These are phyloP conservation scores for Galeopsis tetrahit DNA, from an alignment of 257 asterid genomes.

Conservation along the genomic window DNA sequence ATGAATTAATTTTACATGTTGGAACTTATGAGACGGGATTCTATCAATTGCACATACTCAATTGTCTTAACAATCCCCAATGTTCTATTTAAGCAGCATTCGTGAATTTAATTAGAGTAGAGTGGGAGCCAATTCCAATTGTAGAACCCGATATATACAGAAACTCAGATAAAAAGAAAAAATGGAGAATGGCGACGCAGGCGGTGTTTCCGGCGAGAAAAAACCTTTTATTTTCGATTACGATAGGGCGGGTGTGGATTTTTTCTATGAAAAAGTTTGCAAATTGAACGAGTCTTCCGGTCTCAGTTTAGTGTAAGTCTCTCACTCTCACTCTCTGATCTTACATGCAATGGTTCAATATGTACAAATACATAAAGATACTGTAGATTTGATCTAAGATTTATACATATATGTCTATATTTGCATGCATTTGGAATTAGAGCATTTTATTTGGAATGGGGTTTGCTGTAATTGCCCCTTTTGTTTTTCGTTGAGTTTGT, in stretches of 20 bases:
- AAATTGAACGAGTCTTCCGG: constrained; percentile 70
- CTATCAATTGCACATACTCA: no score
- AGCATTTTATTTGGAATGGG: constrained; percentile 2
- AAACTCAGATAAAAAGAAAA: background rate
- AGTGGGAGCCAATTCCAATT: no score
- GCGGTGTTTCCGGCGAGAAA: constrained; percentile 34
- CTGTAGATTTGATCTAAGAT: constrained; percentile 6
- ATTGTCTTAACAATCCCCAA: background rate
- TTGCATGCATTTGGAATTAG: constrained; percentile 15
- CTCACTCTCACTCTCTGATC: background rate
- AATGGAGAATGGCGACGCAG: constrained; percentile 41
- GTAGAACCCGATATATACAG: background rate
- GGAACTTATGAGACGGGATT: no score
- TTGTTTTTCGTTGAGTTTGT: background rate
- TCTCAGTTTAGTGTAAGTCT: constrained; percentile 64
- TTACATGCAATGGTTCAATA: constrained; percentile 29
- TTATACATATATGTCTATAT: background rate
- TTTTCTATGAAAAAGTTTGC: constrained; percentile 60
- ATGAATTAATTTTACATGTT: no score
- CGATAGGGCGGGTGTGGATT: constrained; percentile 35
- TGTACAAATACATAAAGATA: background rate
- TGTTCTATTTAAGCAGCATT: background rate
- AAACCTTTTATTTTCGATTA: background rate
- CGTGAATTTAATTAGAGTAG: no score
- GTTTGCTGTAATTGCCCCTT: background rate